These are phyloP conservation scores for Mimosa pudica DNA, from an alignment of 306 rosid species.

Conservation along the genomic window DNA sequence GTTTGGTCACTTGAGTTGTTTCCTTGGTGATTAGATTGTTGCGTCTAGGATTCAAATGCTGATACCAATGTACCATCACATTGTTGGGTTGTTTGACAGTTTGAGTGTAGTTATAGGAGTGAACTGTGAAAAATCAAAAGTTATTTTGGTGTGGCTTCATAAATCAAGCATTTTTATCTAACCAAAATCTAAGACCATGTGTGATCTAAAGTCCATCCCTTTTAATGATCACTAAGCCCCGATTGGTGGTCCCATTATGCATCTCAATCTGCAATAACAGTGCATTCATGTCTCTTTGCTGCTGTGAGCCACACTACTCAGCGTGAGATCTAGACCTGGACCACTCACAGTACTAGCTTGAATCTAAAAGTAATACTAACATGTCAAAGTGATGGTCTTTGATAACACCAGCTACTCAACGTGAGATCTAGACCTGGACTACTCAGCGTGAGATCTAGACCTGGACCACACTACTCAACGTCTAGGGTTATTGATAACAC, in stretches of 20 bases:
- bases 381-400: not conserved
- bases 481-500: constrained; percentile 52
- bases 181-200: not conserved
- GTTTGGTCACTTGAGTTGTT: not conserved
- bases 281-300: not conserved
- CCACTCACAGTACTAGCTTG: not conserved
- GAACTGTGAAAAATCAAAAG: constrained; percentile 9
- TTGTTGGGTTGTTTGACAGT: not conserved
- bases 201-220: not conserved
- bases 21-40: not conserved
- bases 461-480: too few relatives aligned
- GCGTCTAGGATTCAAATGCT: not conserved
- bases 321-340: constrained; percentile 7
- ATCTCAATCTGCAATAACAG: not conserved
- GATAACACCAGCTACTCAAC: too few relatives aligned
- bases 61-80: not conserved
- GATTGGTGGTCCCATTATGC: constrained; percentile 5
- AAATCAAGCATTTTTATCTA: constrained; percentile 1
- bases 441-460: too few relatives aligned
- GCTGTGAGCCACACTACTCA: constrained; percentile 21
- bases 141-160: constrained; percentile 10
- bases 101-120: constrained; percentile 3
- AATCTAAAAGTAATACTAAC: constrained; percentile 6
- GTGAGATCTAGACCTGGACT: too few relatives aligned
- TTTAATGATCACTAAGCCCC: not conserved